phyloP scores from a whole-genome alignment of 176 grass and related monocot genomes.

The Hyparrhenia diplandra region DNA sequence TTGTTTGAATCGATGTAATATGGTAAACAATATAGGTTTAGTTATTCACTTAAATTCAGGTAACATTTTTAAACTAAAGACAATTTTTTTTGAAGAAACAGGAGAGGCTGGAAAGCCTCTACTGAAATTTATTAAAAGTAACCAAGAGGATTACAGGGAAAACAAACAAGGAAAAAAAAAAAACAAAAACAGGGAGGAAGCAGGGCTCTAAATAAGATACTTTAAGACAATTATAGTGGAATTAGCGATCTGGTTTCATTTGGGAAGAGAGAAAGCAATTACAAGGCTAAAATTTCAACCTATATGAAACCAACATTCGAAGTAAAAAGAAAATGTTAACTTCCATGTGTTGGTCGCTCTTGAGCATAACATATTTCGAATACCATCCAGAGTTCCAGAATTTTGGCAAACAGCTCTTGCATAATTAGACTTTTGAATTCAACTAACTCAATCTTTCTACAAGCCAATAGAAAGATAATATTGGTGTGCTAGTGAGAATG shows the following conservation, averaged over 20 bases:
- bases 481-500: background rate
- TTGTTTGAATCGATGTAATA: background rate
- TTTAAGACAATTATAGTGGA: background rate
- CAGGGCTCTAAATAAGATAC: too few species aligned
- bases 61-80: background rate
- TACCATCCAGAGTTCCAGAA: background rate
- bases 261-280: background rate
- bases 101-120: too few species aligned
- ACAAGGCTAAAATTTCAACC: background rate
- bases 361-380: slow-evolving; percentile 13
- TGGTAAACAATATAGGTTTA: background rate
- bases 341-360: background rate
- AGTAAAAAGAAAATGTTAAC: background rate
- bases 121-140: too few species aligned
- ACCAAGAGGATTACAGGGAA: too few species aligned
- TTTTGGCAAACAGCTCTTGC: background rate
- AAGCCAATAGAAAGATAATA: background rate
- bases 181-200: too few species aligned
- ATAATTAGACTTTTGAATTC: background rate
- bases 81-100: too few species aligned
- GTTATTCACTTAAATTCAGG: background rate
- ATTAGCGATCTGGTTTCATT: background rate
- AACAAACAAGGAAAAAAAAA: too few species aligned
- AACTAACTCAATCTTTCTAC: background rate
- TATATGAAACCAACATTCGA: background rate